Conservation (phyloP, 2,329 filamentous ascomycete species). For the Trichoderma sp. region DNA sequence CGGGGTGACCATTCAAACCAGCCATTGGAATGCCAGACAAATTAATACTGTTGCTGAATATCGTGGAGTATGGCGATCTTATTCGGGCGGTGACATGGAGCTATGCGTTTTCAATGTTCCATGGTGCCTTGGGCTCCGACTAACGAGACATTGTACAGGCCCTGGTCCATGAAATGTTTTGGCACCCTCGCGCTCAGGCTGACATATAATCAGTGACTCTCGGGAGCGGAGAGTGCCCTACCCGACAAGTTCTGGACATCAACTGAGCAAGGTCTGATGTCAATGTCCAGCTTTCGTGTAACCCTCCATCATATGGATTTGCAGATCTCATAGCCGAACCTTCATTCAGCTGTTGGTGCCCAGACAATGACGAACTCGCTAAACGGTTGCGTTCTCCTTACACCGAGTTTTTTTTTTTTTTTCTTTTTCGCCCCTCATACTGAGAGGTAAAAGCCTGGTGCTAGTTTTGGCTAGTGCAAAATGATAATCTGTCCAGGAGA, state of each 20-base stretch:
- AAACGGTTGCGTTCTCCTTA: background rate
- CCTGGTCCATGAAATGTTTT: background rate
- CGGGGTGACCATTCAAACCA: background rate
- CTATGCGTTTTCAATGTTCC: background rate
- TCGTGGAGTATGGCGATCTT: background rate
- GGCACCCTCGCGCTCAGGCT: background rate
- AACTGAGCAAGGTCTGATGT: background rate
- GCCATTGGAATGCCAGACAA: background rate
- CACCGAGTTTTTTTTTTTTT: background rate
- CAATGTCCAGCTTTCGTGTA: conserved; percentile 2
- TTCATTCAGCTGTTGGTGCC: conserved; percentile 5
- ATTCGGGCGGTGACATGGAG: background rate
- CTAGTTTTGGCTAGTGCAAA: conserved; percentile 1
- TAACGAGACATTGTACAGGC: background rate
- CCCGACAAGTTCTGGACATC: background rate
- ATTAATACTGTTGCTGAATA: background rate
- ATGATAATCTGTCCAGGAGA: background rate
- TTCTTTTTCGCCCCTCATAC: background rate
- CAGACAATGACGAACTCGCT: background rate
- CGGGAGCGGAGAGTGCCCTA: conserved; percentile 23
- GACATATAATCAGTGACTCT: background rate
- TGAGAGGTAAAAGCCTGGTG: background rate
- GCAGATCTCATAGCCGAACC: background rate
- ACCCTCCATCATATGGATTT: conserved; percentile 12
- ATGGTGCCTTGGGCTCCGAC: background rate